phyloP scores from a whole-genome alignment of 2,329 filamentous ascomycete genomes.

The Proliferodiscus dingleyae region DNA sequence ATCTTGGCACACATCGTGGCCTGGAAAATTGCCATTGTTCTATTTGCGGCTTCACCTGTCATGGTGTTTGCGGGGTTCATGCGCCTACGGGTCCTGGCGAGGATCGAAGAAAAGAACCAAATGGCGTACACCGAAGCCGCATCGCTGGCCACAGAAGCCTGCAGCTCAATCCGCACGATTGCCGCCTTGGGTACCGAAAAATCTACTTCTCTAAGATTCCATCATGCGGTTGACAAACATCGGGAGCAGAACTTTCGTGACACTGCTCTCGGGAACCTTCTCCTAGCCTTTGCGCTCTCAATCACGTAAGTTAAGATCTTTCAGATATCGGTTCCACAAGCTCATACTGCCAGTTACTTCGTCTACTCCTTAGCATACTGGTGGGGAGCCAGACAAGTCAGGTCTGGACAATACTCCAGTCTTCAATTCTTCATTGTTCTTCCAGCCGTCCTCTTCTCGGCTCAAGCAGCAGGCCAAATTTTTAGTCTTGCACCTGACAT shows the following conservation, averaged over 20 bases:
- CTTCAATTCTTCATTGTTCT: conserved; percentile 74
- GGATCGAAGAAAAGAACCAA: conserved; percentile 58
- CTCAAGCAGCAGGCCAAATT: conserved; percentile 69
- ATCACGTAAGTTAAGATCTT: conserved; percentile 18
- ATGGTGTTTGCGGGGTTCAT: conserved; percentile 65
- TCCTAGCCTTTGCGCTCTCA: conserved; percentile 50
- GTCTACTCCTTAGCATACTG: conserved; percentile 74
- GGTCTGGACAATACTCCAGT: conserved; percentile 56
- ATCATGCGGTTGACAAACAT: conserved; percentile 42
- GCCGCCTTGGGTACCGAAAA: conserved; percentile 50
- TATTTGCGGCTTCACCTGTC: conserved; percentile 62
- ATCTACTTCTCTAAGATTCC: conserved; percentile 50
- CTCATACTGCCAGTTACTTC: conserved; percentile 53
- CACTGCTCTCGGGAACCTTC: conserved; percentile 50
- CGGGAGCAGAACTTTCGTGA: conserved; percentile 50
- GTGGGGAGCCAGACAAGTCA: conserved; percentile 71
- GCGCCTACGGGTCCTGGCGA: conserved; percentile 57
- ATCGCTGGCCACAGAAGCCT: conserved; percentile 61
- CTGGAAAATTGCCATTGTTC: conserved; percentile 73
- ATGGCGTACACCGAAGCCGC: conserved; percentile 60
- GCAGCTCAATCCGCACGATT: conserved; percentile 61
- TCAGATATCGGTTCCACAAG: not conserved
- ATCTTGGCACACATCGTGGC: conserved; percentile 66
- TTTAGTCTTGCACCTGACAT: conserved; percentile 72
- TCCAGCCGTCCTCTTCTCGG: conserved; percentile 65